Evolutionary conservation across 2,329 filamentous ascomycete genomes (phyloP), one percentile per base, ranked within the genome.

Genomic region (Claviceps africana): DNA sequence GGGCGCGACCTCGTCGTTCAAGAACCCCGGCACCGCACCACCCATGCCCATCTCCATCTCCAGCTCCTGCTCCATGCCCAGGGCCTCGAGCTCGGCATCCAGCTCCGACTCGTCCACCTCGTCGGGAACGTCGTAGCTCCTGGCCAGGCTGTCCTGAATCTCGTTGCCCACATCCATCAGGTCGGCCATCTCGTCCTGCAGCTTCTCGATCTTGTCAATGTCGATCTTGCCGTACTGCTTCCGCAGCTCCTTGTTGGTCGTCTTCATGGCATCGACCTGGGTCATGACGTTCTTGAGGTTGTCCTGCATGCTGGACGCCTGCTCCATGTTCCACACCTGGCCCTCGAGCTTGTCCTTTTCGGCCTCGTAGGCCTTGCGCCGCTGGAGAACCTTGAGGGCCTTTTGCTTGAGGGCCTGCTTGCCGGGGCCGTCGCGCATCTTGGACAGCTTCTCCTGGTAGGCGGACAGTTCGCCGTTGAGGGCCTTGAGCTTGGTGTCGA

Each of bases 181-280:
- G 70, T 98, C 93, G 6, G 90, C 90, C 93, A 98, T 97, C 72
- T 98, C 91, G 66, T 98, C 93, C 78, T 98, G 91, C 77, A 98
- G 79, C 59, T 85, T 78, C 77, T 98, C 93, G 61, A 98, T 97
- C 77, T 95, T 89, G 70, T 97, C 93, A 51, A 98, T 85, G 64
- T 98, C 86, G 58, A 98, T 86, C 74, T 96, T 96, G 60, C 91
- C 91, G 65, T 97, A 97, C 74, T 97, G 91, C 68, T 88, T 86
- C 65, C 83, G 83, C 57, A 98, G 78, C 62, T 88, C 85, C 72
- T 95, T 95, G 62, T 93, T 95, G 25, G 91, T 96, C 1, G 86
- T 89, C 78, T 96, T 94, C 81, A 98, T 91, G 11, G 91, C 90
- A 67, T 97, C 91, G 45, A 97, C 90, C 30, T 93, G 96, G 19